Conservation (phyloP, 2,329 filamentous ascomycete species). For the Paecilomyces niveus region DNA sequence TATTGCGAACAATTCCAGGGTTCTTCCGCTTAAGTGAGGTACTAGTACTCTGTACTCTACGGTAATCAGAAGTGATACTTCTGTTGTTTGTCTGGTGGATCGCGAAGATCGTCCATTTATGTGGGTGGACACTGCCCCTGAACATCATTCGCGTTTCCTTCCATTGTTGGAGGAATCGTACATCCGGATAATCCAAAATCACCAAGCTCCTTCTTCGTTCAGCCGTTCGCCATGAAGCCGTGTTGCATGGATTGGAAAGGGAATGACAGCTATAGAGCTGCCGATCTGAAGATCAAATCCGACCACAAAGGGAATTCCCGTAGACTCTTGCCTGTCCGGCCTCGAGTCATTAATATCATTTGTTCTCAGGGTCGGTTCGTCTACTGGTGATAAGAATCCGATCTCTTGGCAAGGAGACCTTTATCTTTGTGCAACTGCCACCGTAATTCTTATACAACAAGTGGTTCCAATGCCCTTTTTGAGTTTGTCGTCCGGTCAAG, state of each 20-base stretch:
- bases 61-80: neutral
- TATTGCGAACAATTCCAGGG: neutral
- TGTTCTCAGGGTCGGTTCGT: neutral
- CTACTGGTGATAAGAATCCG: neutral
- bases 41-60: no score
- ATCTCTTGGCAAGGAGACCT: neutral
- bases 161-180: neutral
- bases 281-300: neutral
- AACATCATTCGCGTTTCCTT: neutral
- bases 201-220: neutral
- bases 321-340: neutral
- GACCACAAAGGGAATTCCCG: neutral
- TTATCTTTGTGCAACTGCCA: no score
- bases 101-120: neutral
- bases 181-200: neutral
- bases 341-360: neutral
- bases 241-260: neutral
- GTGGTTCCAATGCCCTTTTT: neutral
- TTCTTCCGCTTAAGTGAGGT: neutral
- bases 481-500: neutral
- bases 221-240: neutral
- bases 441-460: no score
- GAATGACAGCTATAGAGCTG: neutral
- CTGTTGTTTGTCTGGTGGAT: neutral
- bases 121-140: neutral